Conservation (phyloP, 2,329 filamentous ascomycete species). For the Zelopaecilomyces penicillatus region DNA sequence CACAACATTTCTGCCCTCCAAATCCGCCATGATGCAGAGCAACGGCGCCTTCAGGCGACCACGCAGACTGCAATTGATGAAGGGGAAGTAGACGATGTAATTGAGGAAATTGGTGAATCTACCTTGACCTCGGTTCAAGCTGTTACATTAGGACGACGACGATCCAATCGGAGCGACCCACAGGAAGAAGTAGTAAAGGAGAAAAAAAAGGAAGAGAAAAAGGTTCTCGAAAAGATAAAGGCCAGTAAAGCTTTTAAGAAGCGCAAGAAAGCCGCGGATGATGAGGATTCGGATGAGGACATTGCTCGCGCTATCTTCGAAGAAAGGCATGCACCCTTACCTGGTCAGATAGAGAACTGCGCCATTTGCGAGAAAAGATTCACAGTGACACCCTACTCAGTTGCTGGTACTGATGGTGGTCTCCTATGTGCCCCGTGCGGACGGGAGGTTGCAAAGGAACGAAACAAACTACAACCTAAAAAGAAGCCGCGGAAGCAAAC, state of each 20-base stretch:
- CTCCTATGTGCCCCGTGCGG: constrained; percentile 79
- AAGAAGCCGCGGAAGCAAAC: constrained; percentile 41
- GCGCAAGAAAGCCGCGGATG: constrained; percentile 32
- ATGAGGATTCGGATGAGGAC: constrained; percentile 41
- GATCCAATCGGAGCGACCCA: constrained; percentile 17
- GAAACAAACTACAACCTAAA: constrained; percentile 26
- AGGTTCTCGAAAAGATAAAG: constrained; percentile 54
- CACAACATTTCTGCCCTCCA: constrained; percentile 62
- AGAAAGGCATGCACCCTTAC: constrained; percentile 45
- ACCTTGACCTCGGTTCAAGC: constrained; percentile 13
- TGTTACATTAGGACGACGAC: constrained; percentile 18
- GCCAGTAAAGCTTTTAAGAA: constrained; percentile 50
- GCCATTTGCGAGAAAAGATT: constrained; percentile 80
- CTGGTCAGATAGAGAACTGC: constrained; percentile 84
- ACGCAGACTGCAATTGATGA: constrained; percentile 13
- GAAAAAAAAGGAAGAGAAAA: constrained; percentile 40
- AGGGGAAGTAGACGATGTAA: constrained; percentile 10
- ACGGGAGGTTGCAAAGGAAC: constrained; percentile 61
- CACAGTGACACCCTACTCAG: constrained; percentile 84
- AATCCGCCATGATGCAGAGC: constrained; percentile 42
- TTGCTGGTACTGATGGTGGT: constrained; percentile 72
- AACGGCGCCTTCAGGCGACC: constrained; percentile 34
- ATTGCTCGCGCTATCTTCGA: constrained; percentile 41
- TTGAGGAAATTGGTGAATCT: not conserved
- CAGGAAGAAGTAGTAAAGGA: constrained; percentile 18